Conservation (phyloP, 805 yeast genomes). For the Wickerhamomyces canadensis region DNA sequence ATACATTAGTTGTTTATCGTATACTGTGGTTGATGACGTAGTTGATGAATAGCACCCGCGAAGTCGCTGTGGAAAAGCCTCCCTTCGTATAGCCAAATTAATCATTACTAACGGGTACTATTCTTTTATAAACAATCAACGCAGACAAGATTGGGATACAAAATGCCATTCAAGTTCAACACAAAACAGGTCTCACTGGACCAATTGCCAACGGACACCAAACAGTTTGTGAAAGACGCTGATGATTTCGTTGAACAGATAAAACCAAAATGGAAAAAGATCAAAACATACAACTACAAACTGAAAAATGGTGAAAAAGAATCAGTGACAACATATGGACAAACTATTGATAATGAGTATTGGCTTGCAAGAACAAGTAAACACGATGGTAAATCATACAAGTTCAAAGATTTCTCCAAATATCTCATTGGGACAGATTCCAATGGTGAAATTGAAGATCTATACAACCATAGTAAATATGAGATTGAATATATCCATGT, state of each 20-base stretch:
- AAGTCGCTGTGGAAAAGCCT: too few species aligned
- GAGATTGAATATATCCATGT: constrained; percentile 32
- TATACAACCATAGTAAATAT: constrained; percentile 25
- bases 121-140: too few species aligned
- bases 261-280: constrained; percentile 25
- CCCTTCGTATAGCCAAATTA: too few species aligned
- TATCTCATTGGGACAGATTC: constrained; percentile 25
- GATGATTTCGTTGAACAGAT: constrained; percentile 21
- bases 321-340: constrained; percentile 28
- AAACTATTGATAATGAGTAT: constrained; percentile 23
- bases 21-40: too few species aligned
- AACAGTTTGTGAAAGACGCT: constrained; percentile 19
- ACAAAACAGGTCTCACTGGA: constrained; percentile 10
- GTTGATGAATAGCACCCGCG: too few species aligned
- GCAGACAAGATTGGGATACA: too few species aligned
- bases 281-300: constrained; percentile 26
- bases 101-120: too few species aligned
- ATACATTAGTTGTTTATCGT: background rate
- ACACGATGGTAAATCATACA: constrained; percentile 18
- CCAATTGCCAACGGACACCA: constrained; percentile 14
- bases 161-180: constrained; percentile 16
- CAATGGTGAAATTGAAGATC: constrained; percentile 17
- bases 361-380: constrained; percentile 30
- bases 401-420: constrained; percentile 22
- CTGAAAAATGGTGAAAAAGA: constrained; percentile 21